Percentiles rank a stretch among this genome's conserved stretches.
Evolutionary conservation across 768 basidiomycete species (phyloP).

Genomic region (Mycena kentingensis): DNA sequence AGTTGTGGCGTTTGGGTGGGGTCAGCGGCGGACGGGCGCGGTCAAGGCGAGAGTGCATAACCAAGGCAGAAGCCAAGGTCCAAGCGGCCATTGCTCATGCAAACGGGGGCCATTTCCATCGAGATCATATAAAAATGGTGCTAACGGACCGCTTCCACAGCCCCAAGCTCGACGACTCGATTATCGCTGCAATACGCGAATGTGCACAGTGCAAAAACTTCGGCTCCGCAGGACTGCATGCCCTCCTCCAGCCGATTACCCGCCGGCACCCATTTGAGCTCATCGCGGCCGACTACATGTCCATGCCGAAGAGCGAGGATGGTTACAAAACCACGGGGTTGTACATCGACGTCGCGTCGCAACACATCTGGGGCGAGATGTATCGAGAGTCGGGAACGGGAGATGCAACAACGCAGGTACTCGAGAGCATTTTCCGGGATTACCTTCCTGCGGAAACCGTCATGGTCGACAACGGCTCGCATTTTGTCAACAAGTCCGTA

Average conservation of each 20-base stretch:
- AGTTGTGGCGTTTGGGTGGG: slow-evolving; percentile 4
- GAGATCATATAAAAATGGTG: slow-evolving; percentile 23
- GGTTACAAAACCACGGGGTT: slow-evolving; percentile 19
- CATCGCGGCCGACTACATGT: slow-evolving; percentile 29
- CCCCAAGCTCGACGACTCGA: slow-evolving; percentile 24
- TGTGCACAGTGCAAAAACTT: slow-evolving; percentile 31
- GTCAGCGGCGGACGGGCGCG: not conserved
- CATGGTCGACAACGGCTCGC: slow-evolving; percentile 29
- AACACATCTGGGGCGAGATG: slow-evolving; percentile 28
- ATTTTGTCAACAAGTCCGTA: slow-evolving; percentile 26
- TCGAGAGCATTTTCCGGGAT: slow-evolving; percentile 20
- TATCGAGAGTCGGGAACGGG: not conserved
- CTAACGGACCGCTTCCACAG: slow-evolving; percentile 19
- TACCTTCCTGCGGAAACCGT: slow-evolving; percentile 17
- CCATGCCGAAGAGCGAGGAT: slow-evolving; percentile 24
- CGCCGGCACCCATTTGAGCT: slow-evolving; percentile 29
- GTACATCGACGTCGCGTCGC: slow-evolving; percentile 19
- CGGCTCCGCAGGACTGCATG: slow-evolving; percentile 21
- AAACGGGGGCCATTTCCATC: slow-evolving; percentile 25
- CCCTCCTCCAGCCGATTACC: slow-evolving; percentile 31
- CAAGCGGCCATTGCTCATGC: slow-evolving; percentile 1
- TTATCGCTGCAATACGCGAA: slow-evolving; percentile 21
- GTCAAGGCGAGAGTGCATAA: not conserved
- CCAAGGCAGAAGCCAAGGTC: slow-evolving; percentile 10
- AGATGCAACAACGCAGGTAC: not conserved